Conservation (phyloP, 164 flowering plant species). For the Aristolochia fimbriata region DNA sequence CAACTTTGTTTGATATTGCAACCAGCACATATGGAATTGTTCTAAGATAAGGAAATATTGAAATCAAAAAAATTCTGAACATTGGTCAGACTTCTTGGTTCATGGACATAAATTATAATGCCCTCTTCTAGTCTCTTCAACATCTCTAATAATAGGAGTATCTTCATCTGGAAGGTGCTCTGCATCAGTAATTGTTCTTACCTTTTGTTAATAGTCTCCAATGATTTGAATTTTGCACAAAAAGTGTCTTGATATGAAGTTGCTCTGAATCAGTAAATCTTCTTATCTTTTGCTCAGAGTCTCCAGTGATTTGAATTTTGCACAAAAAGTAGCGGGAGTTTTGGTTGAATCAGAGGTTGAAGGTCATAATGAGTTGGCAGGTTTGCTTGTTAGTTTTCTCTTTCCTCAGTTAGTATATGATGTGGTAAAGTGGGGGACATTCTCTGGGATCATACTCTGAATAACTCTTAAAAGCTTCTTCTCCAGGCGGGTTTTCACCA, state of each 20-base stretch:
- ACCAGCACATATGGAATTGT: too few species aligned
- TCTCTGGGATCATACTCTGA: background rate
- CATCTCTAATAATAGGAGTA: too few species aligned
- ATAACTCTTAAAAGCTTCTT: background rate
- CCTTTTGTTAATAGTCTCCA: slow-evolving; percentile 34
- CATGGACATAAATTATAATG: too few species aligned
- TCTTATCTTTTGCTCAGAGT: slow-evolving; percentile 30
- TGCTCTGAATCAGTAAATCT: slow-evolving; percentile 1
- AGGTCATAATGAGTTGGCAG: slow-evolving; percentile 24
- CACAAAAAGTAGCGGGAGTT: slow-evolving; percentile 63
- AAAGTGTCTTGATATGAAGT: slow-evolving; percentile 10
- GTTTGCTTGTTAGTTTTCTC: slow-evolving; percentile 18
- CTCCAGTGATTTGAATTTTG: slow-evolving; percentile 41
- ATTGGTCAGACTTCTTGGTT: too few species aligned
- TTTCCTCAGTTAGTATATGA: background rate
- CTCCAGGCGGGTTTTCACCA: slow-evolving; percentile 71
- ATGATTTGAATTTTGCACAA: slow-evolving; percentile 42
- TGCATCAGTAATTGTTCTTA: background rate
- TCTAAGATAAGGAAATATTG: too few species aligned
- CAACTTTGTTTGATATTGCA: too few species aligned
- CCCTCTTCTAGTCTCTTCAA: too few species aligned
- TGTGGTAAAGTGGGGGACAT: background rate
- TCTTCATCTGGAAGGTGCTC: background rate
- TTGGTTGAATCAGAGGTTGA: slow-evolving; percentile 49
- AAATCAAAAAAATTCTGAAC: too few species aligned